Base-by-base conservation (phyloP, 192 early-diverging fungal species). In the Coemansia asiatica region DNA sequence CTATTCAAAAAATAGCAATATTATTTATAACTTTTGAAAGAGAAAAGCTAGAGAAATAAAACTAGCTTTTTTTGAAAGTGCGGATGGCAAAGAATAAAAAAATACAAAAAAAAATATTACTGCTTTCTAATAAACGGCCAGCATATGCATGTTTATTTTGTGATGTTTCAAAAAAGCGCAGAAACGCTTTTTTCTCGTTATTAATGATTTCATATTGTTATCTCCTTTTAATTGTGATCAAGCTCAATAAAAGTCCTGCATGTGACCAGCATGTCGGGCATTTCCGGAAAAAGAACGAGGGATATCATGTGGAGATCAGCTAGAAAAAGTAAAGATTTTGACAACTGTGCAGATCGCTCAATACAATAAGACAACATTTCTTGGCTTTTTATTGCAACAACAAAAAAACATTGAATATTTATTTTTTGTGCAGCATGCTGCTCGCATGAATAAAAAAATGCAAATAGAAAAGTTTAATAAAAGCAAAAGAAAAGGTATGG, bases 231-330 rank as follows among this genome's bases (percentile, higher is more conserved):
- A n/a, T n/a, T n/a, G 35, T 36, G 35, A 44, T 8, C 6, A 8
- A 8, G 40, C 40, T 44, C 40, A 44, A 44, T 8, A 44, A 44
- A 44, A 44, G 40, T 2, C 40, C n/a, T 16, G 15, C 51, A 27
- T 54, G 51, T 54, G 51, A 54, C 51, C 4, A 9, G 27, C 40
- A 18, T 54, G 10, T 54, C 51, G 51, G 51, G 51, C 51, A 54
- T 28, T 54, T 54, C 51, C 51, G 51, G 51, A 54, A 26, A 54
- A 23, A 23, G 25, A 28, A 15, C 16, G 51, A 10, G 51, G 51
- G 31, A 33, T 33, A 33, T 54, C 51, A 54, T 54, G 51, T 54
- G 49, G 51, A 4, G 5, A 2, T 27, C 22, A 44, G 15, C 40
- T 5, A 44, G 15, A 44, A 12, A 44, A 44, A 44, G 8, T 8